A percentile compares a stretch with the other conserved stretches of the same genome.
phyloP scores from a whole-genome alignment of 2,329 filamentous ascomycete genomes.

The Pseudonectria buxi region DNA sequence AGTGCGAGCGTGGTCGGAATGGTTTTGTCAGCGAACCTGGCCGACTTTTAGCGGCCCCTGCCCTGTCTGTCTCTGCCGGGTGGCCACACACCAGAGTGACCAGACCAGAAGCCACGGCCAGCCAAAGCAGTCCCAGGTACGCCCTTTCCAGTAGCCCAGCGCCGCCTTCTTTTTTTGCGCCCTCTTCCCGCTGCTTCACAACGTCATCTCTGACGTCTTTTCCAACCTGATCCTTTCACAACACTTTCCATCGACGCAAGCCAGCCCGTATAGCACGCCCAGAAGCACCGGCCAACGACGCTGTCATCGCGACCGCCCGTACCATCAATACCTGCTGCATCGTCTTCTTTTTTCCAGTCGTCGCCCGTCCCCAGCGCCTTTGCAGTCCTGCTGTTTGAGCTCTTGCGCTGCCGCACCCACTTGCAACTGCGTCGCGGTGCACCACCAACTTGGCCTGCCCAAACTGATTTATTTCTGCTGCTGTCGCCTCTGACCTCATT shows the following conservation, averaged over 20 bases:
- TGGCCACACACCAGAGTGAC: no score
- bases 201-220: conserved; percentile 45
- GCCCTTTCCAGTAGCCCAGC: conserved; percentile 22
- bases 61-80: conserved; percentile 8
- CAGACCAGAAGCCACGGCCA: conserved; percentile 5
- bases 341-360: no score
- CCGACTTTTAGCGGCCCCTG: conserved; percentile 1
- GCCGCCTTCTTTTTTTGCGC: conserved; percentile 29
- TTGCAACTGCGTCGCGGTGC: no score
- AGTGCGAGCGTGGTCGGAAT: conserved; percentile 8
- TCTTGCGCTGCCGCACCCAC: no score
- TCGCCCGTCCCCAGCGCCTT: no score
- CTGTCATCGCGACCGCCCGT: background rate
- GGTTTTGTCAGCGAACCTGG: conserved; percentile 9
- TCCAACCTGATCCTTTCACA: conserved; percentile 31
- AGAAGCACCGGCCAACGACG: background rate
- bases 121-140: no score
- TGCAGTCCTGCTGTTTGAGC: no score
- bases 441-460: no score
- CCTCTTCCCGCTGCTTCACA: conserved; percentile 32
- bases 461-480: no score
- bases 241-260: conserved; percentile 27
- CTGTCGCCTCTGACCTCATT: conserved; percentile 35
- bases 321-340: no score
- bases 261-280: background rate